Percentiles rank a stretch among this genome's conserved stretches.
phyloP scores from a whole-genome alignment of 345 rosid genomes.

The Euphorbia tirucalli region DNA sequence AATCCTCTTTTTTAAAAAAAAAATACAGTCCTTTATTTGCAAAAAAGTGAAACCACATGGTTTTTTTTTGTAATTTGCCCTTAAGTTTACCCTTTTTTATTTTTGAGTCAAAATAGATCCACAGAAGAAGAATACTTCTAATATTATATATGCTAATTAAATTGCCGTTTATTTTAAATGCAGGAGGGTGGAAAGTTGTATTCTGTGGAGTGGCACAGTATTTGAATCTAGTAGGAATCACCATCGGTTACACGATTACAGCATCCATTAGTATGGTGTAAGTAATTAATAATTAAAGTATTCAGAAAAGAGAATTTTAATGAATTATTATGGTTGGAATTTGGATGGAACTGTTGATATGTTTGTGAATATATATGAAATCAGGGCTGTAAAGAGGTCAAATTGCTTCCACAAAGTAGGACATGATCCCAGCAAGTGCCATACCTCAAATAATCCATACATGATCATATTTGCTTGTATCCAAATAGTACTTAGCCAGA shows the following conservation, averaged over 20 bases:
- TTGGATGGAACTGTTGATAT: too few relatives aligned
- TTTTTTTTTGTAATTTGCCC: too few relatives aligned
- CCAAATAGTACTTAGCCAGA: constrained; percentile 75
- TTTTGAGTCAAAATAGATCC: too few relatives aligned
- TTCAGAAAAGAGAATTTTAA: too few relatives aligned
- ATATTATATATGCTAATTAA: too few relatives aligned
- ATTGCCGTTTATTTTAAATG: too few relatives aligned
- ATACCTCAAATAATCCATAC: constrained; percentile 52
- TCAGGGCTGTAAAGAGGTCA: constrained; percentile 74
- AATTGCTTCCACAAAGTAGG: constrained; percentile 78
- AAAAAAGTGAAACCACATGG: too few relatives aligned
- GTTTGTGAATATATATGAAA: neutral
- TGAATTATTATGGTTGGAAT: too few relatives aligned
- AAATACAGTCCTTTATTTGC: too few relatives aligned
- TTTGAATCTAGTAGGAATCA: constrained; percentile 58
- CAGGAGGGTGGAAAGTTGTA: constrained; percentile 26
- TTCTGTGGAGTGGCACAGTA: constrained; percentile 79
- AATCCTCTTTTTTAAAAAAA: too few relatives aligned
- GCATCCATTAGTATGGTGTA: constrained; percentile 94
- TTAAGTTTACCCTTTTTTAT: too few relatives aligned
- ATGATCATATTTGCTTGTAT: constrained; percentile 68
- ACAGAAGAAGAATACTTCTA: too few relatives aligned
- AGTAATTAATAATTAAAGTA: constrained; percentile 25
- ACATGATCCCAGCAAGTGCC: constrained; percentile 45
- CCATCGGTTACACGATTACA: constrained; percentile 88